Percentiles rank a stretch among this genome's conserved stretches.
These are phyloP conservation scores for Anisodus acutangulus DNA, from an alignment of 257 asterid genomes.

Conservation along the genomic window DNA sequence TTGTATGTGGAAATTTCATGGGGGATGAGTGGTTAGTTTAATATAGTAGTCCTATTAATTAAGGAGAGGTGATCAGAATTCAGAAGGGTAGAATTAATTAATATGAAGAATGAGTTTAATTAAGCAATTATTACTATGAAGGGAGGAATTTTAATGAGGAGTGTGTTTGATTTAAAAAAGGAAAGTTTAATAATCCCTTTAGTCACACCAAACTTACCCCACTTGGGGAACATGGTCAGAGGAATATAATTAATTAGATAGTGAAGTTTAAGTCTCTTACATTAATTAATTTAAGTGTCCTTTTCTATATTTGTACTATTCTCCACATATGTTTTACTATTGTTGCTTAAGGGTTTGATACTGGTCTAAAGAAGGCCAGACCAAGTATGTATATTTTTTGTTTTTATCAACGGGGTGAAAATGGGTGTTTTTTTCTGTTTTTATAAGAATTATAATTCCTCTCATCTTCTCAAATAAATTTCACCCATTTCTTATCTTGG, in stretches of 20 bases:
- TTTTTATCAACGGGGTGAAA: background rate
- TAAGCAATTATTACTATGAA: slow-evolving; percentile 24
- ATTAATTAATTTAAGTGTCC: slow-evolving; percentile 15
- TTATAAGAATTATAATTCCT: background rate
- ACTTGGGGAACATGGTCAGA: slow-evolving; percentile 18
- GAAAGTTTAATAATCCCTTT: slow-evolving; percentile 30
- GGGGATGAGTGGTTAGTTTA: background rate
- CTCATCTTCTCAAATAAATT: background rate
- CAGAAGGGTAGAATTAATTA: background rate
- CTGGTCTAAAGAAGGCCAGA: slow-evolving; percentile 26
- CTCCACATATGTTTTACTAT: background rate
- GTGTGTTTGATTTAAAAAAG: slow-evolving; percentile 14
- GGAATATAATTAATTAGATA: slow-evolving; percentile 11
- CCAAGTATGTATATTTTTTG: background rate
- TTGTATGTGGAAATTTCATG: background rate
- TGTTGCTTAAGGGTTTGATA: background rate
- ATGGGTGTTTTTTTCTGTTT: background rate
- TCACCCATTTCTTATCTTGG: background rate
- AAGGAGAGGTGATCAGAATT: background rate
- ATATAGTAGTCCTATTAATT: background rate
- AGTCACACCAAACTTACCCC: slow-evolving; percentile 26
- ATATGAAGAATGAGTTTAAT: background rate
- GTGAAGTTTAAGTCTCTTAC: background rate
- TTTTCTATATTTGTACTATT: slow-evolving; percentile 1
- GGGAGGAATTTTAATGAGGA: background rate